Evolutionary conservation across 208 protist genomes (phyloP).

Genomic region (Wallacemonas rigidus): DNA sequence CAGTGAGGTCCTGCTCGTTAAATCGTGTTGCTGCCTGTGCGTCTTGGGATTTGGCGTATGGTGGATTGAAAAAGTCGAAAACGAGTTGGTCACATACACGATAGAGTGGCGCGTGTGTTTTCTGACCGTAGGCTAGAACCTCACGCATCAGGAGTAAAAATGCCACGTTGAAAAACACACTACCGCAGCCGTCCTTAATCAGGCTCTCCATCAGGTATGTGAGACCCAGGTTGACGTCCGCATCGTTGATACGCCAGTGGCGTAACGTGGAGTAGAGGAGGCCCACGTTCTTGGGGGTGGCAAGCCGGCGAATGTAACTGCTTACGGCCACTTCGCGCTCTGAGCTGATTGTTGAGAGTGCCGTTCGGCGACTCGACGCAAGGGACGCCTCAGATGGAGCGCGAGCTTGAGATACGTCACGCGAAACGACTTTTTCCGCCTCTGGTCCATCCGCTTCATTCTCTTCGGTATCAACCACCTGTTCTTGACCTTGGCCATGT

Average conservation of each 20-base stretch:
- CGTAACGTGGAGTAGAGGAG: slow-evolving; percentile 72
- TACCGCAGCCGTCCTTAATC: slow-evolving; percentile 47
- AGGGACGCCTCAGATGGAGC: slow-evolving; percentile 25
- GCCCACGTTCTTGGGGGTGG: slow-evolving; percentile 59
- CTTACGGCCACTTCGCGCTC: slow-evolving; percentile 77
- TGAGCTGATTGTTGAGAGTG: slow-evolving; percentile 54
- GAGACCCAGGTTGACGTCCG: slow-evolving; percentile 79
- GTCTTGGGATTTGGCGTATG: slow-evolving; percentile 61
- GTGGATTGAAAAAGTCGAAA: slow-evolving; percentile 87
- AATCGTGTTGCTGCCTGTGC: slow-evolving; percentile 25
- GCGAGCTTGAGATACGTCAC: slow-evolving; percentile 2
- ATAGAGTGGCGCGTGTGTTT: slow-evolving; percentile 74
- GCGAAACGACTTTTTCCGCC: neutral
- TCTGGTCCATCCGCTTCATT: too few relatives aligned
- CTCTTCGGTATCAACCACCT: too few relatives aligned
- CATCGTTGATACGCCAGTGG: slow-evolving; percentile 79
- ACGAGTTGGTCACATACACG: slow-evolving; percentile 77
- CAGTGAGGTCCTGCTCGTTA: slow-evolving; percentile 23
- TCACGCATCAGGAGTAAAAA: slow-evolving; percentile 81
- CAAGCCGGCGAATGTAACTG: slow-evolving; percentile 70
- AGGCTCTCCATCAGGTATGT: slow-evolving; percentile 73
- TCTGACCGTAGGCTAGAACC: slow-evolving; percentile 62
- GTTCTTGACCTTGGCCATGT: neutral
- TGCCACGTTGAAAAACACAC: slow-evolving; percentile 72
- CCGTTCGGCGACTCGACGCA: slow-evolving; percentile 37